Evolutionary conservation across 2,329 filamentous ascomycete genomes (phyloP), one percentile per base, ranked within the genome.

Genomic region (Cladosporium sp.): DNA sequence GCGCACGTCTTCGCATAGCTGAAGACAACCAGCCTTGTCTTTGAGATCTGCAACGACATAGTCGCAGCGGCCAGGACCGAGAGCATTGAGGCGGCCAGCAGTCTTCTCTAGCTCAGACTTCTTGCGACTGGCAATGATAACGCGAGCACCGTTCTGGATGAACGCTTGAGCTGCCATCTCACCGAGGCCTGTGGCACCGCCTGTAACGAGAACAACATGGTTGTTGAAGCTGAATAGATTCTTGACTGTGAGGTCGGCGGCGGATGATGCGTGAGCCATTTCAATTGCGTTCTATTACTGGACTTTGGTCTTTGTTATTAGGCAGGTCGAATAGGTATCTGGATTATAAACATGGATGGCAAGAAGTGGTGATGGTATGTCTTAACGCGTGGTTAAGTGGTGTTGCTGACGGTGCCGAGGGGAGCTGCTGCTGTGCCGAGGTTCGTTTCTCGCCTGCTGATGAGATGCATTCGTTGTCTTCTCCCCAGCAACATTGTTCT

Each of bases 81-180:
- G 70, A 58, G 75, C 70, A 57, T 77, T 76, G 25, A 78, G 69
- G 15, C 67, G 66, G 53, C 73, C 67, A 13, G 70, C 69, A 1
- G 77, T 77, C 57, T 70, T 71, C 39, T 78, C 71, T 1, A 78
- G 70, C 62, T 78, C 77, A 50, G 74, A 71, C 59, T 77, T 69
- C 48, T 76, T 78, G 34, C 77, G 71, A 44, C 75, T 75, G 19
- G 76, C 74, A 59, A 78, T 78, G 62, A 70, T 66, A 32, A 70
- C 69, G 40, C 59, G 61, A n/a, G 67, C 66, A 35, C 69, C 69
- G 57, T 78, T 79, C 45, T 78, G 75, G 10, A 77, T 73, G 39
- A 78, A 74, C 1, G 75, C 73, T 63, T 78, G 76, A 15, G 74
- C 74, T 48, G 73, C 70, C 76, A 78, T 78, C 60, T 78, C 68